Conservation (phyloP, 129 eudicot species). For the Saussurea involucrata region DNA sequence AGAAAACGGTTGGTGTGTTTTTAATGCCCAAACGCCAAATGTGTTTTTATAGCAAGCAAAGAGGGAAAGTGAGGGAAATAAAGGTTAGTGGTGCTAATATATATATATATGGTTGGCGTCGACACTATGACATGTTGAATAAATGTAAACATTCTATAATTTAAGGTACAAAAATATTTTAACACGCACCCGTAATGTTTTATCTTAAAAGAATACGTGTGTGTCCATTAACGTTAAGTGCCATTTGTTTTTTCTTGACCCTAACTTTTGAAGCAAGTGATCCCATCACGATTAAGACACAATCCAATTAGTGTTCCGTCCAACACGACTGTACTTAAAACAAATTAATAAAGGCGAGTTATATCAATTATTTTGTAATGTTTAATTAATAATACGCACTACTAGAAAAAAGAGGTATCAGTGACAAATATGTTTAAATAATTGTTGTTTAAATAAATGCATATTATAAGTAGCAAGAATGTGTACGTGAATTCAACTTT, state of each 20-base stretch:
- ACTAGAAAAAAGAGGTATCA: too few relatives aligned
- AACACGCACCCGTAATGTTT: not conserved
- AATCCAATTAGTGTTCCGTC: not conserved
- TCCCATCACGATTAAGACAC: not conserved
- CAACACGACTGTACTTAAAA: not conserved
- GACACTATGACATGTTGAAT: conserved; percentile 12
- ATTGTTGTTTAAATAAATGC: not conserved
- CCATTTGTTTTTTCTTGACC: not conserved
- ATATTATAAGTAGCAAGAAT: too few relatives aligned
- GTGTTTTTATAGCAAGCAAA: not conserved
- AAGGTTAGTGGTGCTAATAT: not conserved
- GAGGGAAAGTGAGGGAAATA: not conserved
- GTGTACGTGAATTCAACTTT: too few relatives aligned
- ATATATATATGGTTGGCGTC: not conserved
- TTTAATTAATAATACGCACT: not conserved
- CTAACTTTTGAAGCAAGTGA: not conserved
- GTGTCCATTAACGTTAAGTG: not conserved
- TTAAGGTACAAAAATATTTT: not conserved
- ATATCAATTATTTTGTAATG: not conserved
- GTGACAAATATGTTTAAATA: too few relatives aligned
- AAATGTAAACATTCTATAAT: not conserved
- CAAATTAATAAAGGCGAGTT: not conserved
- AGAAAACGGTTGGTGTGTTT: not conserved
- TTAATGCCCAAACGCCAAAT: not conserved
- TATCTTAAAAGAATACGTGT: not conserved